Percentiles rank a stretch among this genome's conserved stretches.
These are phyloP conservation scores for Sphaerulina populicola DNA, from an alignment of 2,329 filamentous ascomycete species.

Conservation along the genomic window DNA sequence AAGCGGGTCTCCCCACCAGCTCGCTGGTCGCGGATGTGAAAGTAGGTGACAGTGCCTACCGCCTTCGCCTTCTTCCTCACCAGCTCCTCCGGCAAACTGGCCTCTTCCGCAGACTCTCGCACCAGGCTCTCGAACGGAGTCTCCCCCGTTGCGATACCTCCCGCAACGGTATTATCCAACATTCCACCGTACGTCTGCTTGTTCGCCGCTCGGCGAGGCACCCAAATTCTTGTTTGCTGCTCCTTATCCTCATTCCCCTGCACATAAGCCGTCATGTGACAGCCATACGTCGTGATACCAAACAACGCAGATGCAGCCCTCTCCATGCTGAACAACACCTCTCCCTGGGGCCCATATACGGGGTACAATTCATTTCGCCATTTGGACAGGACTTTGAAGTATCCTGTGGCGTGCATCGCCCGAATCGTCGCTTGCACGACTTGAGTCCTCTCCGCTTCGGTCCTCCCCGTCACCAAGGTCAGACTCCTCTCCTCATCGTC, in stretches of 20 bases:
- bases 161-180: conserved; percentile 89
- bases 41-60: conserved; percentile 71
- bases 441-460: conserved; percentile 55
- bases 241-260: conserved; percentile 34
- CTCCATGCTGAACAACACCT: conserved; percentile 66
- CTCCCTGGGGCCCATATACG: conserved; percentile 55
- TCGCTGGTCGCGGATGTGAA: conserved; percentile 65
- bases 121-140: conserved; percentile 71
- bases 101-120: conserved; percentile 83
- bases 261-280: conserved; percentile 65
- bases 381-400: conserved; percentile 65
- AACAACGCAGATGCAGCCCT: conserved; percentile 66
- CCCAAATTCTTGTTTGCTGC: conserved; percentile 67
- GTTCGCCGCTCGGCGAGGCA: conserved; percentile 62
- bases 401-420: conserved; percentile 60
- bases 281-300: conserved; percentile 68
- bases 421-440: conserved; percentile 50
- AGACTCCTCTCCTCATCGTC: conserved; percentile 55
- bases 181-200: conserved; percentile 90
- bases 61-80: conserved; percentile 54
- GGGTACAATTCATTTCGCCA: conserved; percentile 79
- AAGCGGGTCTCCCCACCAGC: conserved; percentile 73
- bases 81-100: conserved; percentile 62
- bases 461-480: conserved; percentile 48
- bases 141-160: conserved; percentile 74